These are phyloP conservation scores for Colletotrichum sp. DNA, from an alignment of 2,329 filamentous ascomycete genomes.

Conservation along the genomic window DNA sequence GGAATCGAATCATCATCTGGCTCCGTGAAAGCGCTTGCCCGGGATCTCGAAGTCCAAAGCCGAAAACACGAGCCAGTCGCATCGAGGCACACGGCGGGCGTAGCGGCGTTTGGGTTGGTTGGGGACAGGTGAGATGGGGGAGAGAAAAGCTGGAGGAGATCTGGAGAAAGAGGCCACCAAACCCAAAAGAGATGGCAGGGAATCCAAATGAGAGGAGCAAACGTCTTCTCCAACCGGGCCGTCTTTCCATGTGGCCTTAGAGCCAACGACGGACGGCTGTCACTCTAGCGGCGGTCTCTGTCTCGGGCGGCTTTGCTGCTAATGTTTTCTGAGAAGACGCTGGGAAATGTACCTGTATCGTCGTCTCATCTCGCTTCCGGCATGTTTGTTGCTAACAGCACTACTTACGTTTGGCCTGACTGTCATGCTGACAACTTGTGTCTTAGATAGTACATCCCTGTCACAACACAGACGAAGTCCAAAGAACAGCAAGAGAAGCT, in stretches of 20 bases:
- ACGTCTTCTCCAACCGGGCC: conserved; percentile 2
- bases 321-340: background rate
- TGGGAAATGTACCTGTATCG: background rate
- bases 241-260: conserved; percentile 20
- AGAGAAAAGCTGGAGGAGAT: conserved; percentile 9
- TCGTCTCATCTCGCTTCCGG: background rate
- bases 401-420: background rate
- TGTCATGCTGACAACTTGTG: rapidly evolving
- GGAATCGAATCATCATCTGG: background rate
- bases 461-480: background rate
- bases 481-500: background rate
- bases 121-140: background rate
- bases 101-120: background rate
- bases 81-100: background rate
- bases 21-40: background rate
- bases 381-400: background rate
- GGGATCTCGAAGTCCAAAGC: background rate
- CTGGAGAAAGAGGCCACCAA: conserved; percentile 4
- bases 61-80: conserved; percentile 8
- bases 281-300: background rate
- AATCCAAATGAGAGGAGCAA: background rate
- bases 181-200: background rate
- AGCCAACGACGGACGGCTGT: background rate
- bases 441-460: rapidly evolving
- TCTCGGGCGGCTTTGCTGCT: background rate